Base-by-base conservation (phyloP, 106 monocot species). In the Alisma plantagoaquatica region DNA sequence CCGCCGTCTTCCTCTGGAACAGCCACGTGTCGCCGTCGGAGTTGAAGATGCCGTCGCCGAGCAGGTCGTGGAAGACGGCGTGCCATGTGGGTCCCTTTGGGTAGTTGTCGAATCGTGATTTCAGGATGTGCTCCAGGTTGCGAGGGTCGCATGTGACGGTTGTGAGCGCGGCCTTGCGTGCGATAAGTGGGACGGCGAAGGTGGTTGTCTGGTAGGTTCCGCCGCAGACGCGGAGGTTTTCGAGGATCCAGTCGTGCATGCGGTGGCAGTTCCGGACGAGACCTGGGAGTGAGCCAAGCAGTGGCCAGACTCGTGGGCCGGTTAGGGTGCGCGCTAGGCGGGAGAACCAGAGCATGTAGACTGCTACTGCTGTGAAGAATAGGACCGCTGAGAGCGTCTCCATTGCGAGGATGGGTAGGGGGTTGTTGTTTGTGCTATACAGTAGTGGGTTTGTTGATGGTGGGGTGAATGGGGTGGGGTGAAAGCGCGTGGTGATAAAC, bases 121-220 rank as follows among this genome's bases (percentile, higher is more conserved):
- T 56, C 56, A 66, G 66, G 18, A 66, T 11, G 47, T 66, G 56
- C 33, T 66, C 66, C 47, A 66, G 47, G 47, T 66, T 66, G 23
- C 31, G 43, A 47, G 66, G 56, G 33, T 66, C 48, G 33, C 66
- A 66, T 23, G 66, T 66, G 44, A 66, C 66, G 16, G 66, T 66
- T 18, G 46, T 46, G 32, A 66, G 66, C 0, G 47, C 66, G 27
- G 56, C 56, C 27, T 38, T 30, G 10, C 74, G 50, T 20, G 87
- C 87, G 18, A 87, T 61, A 7, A 74, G 51, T 0, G 93, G 93
- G 14, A 94, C 67, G 41, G 93, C 80, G 61, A 73, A 83, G 25
- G 75, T 75, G 58, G 83, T 87, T 12, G 93, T 94, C 70, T 94
- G 93, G 77, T 94, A 94, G 0, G 93, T 94, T 31, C 93, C 93